These are phyloP conservation scores for Bassia scoparia DNA, from an alignment of 148 eudicot genomes.

Conservation along the genomic window DNA sequence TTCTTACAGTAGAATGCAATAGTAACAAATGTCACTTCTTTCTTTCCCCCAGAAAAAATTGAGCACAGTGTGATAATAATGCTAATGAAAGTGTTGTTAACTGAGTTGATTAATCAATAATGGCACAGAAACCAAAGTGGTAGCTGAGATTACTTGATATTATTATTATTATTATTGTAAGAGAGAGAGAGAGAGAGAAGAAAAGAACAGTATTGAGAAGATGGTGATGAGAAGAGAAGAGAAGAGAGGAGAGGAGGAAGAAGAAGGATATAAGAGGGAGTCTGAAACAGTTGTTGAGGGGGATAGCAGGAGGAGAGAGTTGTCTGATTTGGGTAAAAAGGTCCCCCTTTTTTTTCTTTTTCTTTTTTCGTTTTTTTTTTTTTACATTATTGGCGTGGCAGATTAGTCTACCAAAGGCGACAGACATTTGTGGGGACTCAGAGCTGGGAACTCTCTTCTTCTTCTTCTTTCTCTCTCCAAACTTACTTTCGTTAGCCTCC, in stretches of 20 bases:
- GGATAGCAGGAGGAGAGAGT: conserved; percentile 20
- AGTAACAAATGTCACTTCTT: conserved; percentile 6
- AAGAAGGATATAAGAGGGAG: conserved; percentile 12
- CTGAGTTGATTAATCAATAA: too few relatives aligned
- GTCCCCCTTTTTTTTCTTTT: conserved; percentile 31
- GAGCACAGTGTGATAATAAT: background rate
- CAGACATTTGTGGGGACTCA: conserved; percentile 41
- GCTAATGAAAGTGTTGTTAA: background rate
- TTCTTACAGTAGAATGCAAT: conserved; percentile 27
- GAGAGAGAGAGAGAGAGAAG: background rate
- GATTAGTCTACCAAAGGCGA: conserved; percentile 40
- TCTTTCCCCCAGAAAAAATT: background rate
- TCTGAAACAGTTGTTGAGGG: conserved; percentile 20
- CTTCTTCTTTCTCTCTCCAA: background rate
- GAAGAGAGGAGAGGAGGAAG: conserved; percentile 2
- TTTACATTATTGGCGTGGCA: conserved; percentile 46
- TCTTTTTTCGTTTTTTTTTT: too few relatives aligned
- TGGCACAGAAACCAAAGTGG: background rate
- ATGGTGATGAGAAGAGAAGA: background rate
- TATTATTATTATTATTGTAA: background rate
- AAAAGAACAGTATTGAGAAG: background rate
- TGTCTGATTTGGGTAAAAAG: conserved; percentile 27
- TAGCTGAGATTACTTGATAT: background rate
- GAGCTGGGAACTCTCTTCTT: too few relatives aligned
- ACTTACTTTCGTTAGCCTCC: too few relatives aligned